Evolutionary conservation across 495 filamentous ascomycete species (phyloP), one percentile per base, ranked within the genome.

Genomic region (Articulospora tetracladia): DNA sequence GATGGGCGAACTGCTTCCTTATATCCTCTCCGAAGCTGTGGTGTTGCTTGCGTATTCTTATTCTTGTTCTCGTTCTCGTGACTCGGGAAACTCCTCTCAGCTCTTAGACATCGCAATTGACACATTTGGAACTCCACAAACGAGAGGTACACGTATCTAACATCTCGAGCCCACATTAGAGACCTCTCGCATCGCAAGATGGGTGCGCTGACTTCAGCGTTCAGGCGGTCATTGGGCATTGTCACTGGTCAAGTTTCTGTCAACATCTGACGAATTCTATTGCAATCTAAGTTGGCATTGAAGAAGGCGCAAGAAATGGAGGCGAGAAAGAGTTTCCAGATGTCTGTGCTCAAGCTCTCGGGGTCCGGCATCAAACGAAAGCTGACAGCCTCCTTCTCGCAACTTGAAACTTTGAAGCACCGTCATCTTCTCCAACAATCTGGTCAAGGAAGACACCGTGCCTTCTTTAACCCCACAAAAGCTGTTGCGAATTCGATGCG

Each of bases 11-110:
- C 7, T 13, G 6, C 13, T 1, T 46, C 41, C n/a, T 60, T 60
- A 46, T 55, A 60, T 48, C 39, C 39, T 55, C 30, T 23, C 39
- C 19, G 34, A n/a, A n/a, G n/a, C n/a, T n/a, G n/a, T n/a, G n/a
- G n/a, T n/a, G n/a, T n/a, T n/a, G n/a, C n/a, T n/a, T n/a, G n/a
- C n/a, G n/a, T n/a, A n/a, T 44, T 15, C 39, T 44, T 44, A 7
- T 17, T 8, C 15, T 44, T 44, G 39, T 7, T 44, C n/a, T 7
- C 3, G 17, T 44, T 44, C 3, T 7, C n/a, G 7, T 44, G 39
- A 17, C 15, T 44, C 39, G 3, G 39, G 15, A n/a, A 12, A 7
- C 3, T 44, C 17, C 4, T 44, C 39, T 44, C 39, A 44, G n/a
- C 17, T 32, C 30, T 17, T n/a, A 3, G 15, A n/a, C 39, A 3